Base-by-base conservation (phyloP, 1,284 basidiomycete species). In the Cryptococcus sp. region DNA sequence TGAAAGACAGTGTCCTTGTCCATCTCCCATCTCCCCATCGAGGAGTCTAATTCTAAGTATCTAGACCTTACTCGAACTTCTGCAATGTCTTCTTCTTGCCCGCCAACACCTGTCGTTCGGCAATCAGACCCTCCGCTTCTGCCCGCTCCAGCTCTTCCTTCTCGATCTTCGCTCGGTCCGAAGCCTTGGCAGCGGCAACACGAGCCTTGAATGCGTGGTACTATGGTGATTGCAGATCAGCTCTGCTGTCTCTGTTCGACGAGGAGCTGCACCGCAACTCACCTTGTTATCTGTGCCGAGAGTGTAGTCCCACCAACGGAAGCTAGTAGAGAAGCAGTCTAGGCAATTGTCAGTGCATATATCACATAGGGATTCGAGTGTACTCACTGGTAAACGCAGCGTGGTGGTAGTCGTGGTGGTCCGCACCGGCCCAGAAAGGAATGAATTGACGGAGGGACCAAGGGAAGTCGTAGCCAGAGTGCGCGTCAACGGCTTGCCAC, bases 371-470 rank as follows among this genome's bases (percentile, higher is more conserved):
- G 8, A 35, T 35, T 35, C 7, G 8, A 35, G 30, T 10, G 2
- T 2, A 13, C 30, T 35, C 30, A 35, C 30, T 76, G 55, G 69
- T 68, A 55, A 75, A 75, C 2, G 72, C 68, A 63, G 64, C 63
- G 80, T 94, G 91, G 79, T 94, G 92, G 85, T 91, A 94, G 75
- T 93, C 94, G 79, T 97, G 94, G 83, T 97, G 94, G 74, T 99
- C 96, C 0, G 95, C 96, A 51, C 96, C 95, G 23, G 93, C 92
- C 95, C 95, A 99, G 85, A 98, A 92, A 3, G 95, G 95, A 30
- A 99, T 61, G 72, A 92, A 88, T 83, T 95, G 88, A 71, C 93
- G 89, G 62, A 99, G 83, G n/a, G 91, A 95, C 93, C 92, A 95
- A 4, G 93, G 93, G 84, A 96, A 96, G 79, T 96, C 93, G 78